Evolutionary conservation across 2,329 filamentous ascomycete genomes (phyloP).

Genomic region (Paracorniculantispora psalliotae): DNA sequence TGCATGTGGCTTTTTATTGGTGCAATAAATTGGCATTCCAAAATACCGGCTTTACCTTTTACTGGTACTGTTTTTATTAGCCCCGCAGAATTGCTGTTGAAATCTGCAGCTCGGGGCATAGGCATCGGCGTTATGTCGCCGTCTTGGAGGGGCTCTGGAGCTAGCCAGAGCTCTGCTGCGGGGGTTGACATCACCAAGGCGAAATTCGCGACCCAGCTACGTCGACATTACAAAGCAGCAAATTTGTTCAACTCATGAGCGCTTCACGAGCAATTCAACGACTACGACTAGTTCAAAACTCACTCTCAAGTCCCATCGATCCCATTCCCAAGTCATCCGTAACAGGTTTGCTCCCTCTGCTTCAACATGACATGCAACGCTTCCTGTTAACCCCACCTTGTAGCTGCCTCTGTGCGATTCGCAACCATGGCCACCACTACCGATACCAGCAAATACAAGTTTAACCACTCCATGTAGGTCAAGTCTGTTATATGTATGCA

Average conservation of each 20-base stretch:
- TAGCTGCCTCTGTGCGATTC: constrained; percentile 22
- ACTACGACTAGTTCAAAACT: constrained; percentile 11
- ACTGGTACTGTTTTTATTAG: no score
- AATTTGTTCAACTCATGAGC: constrained; percentile 12
- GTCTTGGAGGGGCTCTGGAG: background rate
- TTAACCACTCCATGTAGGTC: constrained; percentile 82
- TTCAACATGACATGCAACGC: background rate
- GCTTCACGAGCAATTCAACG: constrained; percentile 12
- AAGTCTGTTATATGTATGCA: background rate
- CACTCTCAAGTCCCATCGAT: background rate
- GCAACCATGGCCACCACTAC: constrained; percentile 64
- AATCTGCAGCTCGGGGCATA: background rate
- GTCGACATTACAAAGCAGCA: constrained; percentile 8
- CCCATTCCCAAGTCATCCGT: background rate
- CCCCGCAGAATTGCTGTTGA: background rate
- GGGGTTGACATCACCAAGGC: constrained; percentile 12
- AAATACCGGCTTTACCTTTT: background rate
- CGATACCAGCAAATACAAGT: constrained; percentile 71
- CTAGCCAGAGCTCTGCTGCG: constrained; percentile 3
- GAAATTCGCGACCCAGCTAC: constrained; percentile 2
- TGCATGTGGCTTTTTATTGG: background rate
- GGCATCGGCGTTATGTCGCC: background rate
- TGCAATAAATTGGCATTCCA: background rate
- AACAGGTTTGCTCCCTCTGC: background rate
- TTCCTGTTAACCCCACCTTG: background rate